Conservation (phyloP, 192 early-diverging fungal genomes). For the Podila verticillata region DNA sequence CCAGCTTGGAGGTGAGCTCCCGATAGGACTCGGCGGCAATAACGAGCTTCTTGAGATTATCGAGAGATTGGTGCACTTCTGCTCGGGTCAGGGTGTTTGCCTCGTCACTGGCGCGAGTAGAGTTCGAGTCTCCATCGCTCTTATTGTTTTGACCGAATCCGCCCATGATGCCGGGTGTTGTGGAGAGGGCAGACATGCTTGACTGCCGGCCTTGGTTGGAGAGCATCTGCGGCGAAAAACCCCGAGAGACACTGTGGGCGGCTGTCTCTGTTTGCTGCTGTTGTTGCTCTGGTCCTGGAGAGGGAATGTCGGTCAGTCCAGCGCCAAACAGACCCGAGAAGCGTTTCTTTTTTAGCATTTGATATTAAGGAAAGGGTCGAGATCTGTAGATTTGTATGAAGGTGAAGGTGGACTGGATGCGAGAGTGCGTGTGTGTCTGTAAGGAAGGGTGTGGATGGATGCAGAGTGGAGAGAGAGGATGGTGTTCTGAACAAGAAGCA, state of each 20-base stretch:
- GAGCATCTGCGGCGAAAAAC: constrained; percentile 20
- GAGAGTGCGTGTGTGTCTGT: background rate
- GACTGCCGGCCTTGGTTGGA: constrained; percentile 35
- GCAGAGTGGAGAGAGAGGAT: too few species aligned
- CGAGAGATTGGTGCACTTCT: constrained; percentile 44
- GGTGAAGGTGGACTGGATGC: background rate
- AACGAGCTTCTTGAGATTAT: constrained; percentile 50
- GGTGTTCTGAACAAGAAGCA: too few species aligned
- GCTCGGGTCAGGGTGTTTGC: constrained; percentile 10
- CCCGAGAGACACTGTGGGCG: background rate
- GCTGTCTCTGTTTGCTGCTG: background rate
- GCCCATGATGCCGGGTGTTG: constrained; percentile 7
- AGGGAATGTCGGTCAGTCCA: constrained; percentile 41
- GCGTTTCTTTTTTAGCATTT: constrained; percentile 43
- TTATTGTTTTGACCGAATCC: background rate
- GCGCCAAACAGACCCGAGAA: constrained; percentile 42
- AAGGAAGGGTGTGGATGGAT: too few species aligned
- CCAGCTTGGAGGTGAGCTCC: constrained; percentile 43
- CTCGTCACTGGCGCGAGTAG: background rate
- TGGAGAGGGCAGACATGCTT: constrained; percentile 11
- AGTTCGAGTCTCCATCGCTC: background rate
- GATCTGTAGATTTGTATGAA: background rate
- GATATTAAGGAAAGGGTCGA: background rate
- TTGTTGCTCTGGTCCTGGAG: constrained; percentile 25
- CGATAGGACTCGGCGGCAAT: constrained; percentile 52